Evolutionary conservation across 805 yeast genomes (phyloP).

Genomic region (Pichia paraexigua): DNA sequence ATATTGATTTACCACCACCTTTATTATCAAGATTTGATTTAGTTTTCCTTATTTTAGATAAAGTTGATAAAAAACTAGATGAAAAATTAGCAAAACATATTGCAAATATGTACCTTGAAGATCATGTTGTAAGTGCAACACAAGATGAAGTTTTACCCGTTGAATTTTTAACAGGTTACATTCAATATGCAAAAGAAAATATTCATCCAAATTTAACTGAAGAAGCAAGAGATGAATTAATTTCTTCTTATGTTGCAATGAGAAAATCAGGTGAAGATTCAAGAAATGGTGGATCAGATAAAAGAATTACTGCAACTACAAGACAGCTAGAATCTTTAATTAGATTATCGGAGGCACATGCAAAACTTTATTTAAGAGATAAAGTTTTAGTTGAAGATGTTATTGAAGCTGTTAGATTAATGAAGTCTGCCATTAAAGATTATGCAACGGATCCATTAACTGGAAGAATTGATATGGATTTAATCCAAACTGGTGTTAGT

Average conservation of each 20-base stretch:
- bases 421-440: slow-evolving; percentile 90
- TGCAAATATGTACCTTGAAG: slow-evolving; percentile 88
- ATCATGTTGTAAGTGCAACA: slow-evolving; percentile 66
- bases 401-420: slow-evolving; percentile 85
- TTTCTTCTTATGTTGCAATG: slow-evolving; percentile 85
- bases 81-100: slow-evolving; percentile 83
- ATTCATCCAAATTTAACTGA: slow-evolving; percentile 70
- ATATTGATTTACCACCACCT: slow-evolving; percentile 96
- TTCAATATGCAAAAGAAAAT: slow-evolving; percentile 89
- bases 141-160: slow-evolving; percentile 67
- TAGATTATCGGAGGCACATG: slow-evolving; percentile 92
- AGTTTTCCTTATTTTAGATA: slow-evolving; percentile 86
- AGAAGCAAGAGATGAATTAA: slow-evolving; percentile 78
- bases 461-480: slow-evolving; percentile 94
- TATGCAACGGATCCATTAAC: slow-evolving; percentile 97
- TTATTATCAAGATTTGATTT: slow-evolving; percentile 89
- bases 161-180: slow-evolving; percentile 79
- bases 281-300: slow-evolving; percentile 57
- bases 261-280: slow-evolving; percentile 89
- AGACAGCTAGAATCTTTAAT: slow-evolving; percentile 96
- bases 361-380: slow-evolving; percentile 80
- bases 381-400: slow-evolving; percentile 76
- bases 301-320: slow-evolving; percentile 94
- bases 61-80: slow-evolving; percentile 80
- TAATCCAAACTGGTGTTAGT: slow-evolving; percentile 93